Evolutionary conservation across 345 rosid genomes (phyloP).

Genomic region (Euclidium syriacum): DNA sequence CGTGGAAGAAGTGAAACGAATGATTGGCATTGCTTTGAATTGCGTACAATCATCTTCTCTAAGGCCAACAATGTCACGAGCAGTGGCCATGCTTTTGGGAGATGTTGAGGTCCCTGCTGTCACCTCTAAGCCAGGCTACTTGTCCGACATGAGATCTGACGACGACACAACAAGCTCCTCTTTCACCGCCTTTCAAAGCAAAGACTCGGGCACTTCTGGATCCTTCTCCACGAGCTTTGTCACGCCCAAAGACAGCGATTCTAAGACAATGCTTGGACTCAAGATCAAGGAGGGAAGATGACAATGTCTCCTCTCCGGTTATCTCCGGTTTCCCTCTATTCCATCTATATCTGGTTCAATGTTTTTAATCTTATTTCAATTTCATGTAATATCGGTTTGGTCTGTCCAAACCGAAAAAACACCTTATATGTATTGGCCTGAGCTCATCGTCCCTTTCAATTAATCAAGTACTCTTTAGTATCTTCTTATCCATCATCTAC

Average conservation of each 20-base stretch:
- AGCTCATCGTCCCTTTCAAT: too few species aligned
- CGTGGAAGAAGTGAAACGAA: constrained; percentile 44
- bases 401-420: too few species aligned
- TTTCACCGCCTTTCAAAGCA: constrained; percentile 6
- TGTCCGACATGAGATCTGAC: constrained; percentile 49
- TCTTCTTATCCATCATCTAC: too few species aligned
- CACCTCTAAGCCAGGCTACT: constrained; percentile 44
- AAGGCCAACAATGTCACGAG: constrained; percentile 65
- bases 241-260: background rate
- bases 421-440: too few species aligned
- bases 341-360: too few species aligned
- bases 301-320: background rate
- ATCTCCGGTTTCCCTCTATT: too few species aligned
- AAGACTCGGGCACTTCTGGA: background rate
- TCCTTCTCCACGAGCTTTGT: constrained; percentile 18
- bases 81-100: constrained; percentile 60
- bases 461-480: too few species aligned
- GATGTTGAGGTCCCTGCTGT: constrained; percentile 50
- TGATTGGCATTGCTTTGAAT: constrained; percentile 52
- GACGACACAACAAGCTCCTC: constrained; percentile 34
- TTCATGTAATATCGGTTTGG: too few species aligned
- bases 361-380: too few species aligned
- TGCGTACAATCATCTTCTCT: constrained; percentile 54
- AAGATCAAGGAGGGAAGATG: constrained; percentile 19
- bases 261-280: constrained; percentile 14